These are phyloP conservation scores for Epichloe bromicola DNA, from an alignment of 2,329 filamentous ascomycete genomes.

Conservation along the genomic window DNA sequence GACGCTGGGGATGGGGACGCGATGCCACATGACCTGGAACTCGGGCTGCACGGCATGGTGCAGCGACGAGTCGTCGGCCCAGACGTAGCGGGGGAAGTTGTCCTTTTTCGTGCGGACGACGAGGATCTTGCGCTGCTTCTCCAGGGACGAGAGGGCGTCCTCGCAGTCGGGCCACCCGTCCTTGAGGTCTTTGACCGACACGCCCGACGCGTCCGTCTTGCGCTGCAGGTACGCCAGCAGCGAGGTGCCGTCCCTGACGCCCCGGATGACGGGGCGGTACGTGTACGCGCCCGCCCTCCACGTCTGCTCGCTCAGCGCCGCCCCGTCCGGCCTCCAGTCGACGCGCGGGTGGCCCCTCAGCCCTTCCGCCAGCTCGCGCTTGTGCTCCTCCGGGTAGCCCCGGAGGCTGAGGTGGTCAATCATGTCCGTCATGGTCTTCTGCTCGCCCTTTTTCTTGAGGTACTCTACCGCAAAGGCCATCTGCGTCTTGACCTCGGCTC, in stretches of 20 bases:
- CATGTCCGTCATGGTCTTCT: conserved; percentile 62
- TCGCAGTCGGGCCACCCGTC: conserved; percentile 89
- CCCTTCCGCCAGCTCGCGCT: conserved; percentile 52
- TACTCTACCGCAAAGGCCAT: conserved; percentile 79
- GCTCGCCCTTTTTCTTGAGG: conserved; percentile 56
- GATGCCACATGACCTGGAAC: conserved; percentile 74
- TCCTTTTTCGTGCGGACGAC: conserved; percentile 91
- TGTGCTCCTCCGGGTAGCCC: conserved; percentile 44
- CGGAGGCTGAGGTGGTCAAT: conserved; percentile 68
- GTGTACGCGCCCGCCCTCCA: conserved; percentile 61
- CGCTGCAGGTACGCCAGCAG: conserved; percentile 71
- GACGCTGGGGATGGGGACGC: conserved; percentile 60
- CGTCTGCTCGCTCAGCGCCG: conserved; percentile 48
- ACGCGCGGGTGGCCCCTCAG: conserved; percentile 52
- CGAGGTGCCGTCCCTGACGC: conserved; percentile 64
- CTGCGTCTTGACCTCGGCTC: conserved; percentile 72
- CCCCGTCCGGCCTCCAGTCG: conserved; percentile 39
- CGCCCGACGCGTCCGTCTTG: conserved; percentile 67
- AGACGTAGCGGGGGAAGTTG: conserved; percentile 74
- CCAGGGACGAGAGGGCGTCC: conserved; percentile 63
- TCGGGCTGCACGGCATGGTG: conserved; percentile 65
- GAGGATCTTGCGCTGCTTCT: conserved; percentile 65
- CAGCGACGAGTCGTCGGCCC: conserved; percentile 74
- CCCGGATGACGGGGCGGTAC: conserved; percentile 68
- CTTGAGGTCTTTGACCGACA: conserved; percentile 81